These are phyloP conservation scores for Parasarocladium wereldwijsianum DNA, from an alignment of 2,329 filamentous ascomycete species.

Conservation along the genomic window DNA sequence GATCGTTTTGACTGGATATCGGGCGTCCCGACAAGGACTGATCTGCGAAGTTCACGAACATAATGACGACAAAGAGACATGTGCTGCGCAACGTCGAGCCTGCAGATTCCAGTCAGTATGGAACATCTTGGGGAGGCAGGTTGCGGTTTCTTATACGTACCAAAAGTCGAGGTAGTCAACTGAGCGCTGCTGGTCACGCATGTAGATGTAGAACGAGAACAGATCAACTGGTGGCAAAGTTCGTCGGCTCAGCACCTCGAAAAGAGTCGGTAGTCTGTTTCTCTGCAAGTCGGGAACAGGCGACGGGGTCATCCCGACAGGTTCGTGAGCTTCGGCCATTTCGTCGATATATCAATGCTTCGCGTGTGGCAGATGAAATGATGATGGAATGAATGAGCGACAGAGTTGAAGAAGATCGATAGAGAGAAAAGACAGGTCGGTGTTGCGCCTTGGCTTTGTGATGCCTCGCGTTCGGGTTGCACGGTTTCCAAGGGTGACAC, in stretches of 20 bases:
- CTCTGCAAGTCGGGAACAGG: constrained; percentile 47
- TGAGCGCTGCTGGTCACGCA: constrained; percentile 95
- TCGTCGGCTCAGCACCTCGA: constrained; percentile 85
- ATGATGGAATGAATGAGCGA: too few species aligned
- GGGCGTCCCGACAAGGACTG: constrained; percentile 83
- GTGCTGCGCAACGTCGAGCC: constrained; percentile 98
- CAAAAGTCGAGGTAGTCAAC: constrained; percentile 98
- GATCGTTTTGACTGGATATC: constrained; percentile 85
- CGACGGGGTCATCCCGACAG: constrained; percentile 26
- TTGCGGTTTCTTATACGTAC: constrained; percentile 35
- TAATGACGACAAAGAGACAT: constrained; percentile 97
- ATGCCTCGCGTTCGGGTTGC: too few species aligned
- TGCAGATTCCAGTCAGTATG: constrained; percentile 26
- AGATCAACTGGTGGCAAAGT: constrained; percentile 93
- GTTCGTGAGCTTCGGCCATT: constrained; percentile 11
- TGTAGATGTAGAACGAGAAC: constrained; percentile 99
- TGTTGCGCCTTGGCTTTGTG: too few species aligned
- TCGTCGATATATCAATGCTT: too few species aligned
- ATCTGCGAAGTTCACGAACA: constrained; percentile 85
- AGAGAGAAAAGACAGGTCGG: too few species aligned
- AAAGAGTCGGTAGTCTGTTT: constrained; percentile 83
- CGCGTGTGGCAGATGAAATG: too few species aligned
- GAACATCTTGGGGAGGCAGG: constrained; percentile 1
- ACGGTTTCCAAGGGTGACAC: too few species aligned
- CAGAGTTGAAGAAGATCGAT: too few species aligned